Evolutionary conservation across 495 filamentous ascomycete species (phyloP), one percentile per base, ranked within the genome.

Genomic region (Glonium stellatum): DNA sequence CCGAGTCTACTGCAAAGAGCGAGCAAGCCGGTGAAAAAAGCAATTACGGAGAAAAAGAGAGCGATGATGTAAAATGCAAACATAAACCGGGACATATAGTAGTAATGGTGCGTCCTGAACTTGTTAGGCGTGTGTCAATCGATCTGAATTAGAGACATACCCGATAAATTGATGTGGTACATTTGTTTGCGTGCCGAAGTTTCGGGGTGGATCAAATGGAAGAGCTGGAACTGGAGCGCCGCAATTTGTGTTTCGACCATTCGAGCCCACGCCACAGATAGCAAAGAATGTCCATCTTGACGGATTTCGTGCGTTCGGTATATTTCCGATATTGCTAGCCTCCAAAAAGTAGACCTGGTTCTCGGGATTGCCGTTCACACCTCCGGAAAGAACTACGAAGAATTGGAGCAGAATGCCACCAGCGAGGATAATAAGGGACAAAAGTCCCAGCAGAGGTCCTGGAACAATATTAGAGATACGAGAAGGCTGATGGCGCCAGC

Each of bases 251-350:
- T 81, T 88, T 55, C 69, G 73, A 19, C 84, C 84, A 54, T 80
- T 73, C 13, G 27, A 13, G 5, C 63, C 69, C 27, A 80, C 81
- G 25, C 73, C 69, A 71, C 84, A 87, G n/a, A 92, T 71, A 65
- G 85, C 83, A 81, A 91, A 92, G 75, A 86, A 92, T 2, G 90
- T 93, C 91, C 91, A 96, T 73, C 91, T 83, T 8, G 89, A 84
- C 8, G 81, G 62, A 36, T 80, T 35, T 21, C 82, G 79, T 1
- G 90, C 84, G 21, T 81, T 82, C 11, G 84, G 75, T 67, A 62
- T 65, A 51, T 95, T 90, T 66, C 77, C 82, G 48, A 76, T 72
- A 13, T 89, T 92, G 69, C 83, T 78, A 64, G 85, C 87, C 68
- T 86, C 80, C 34, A 96, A 82, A 79, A 95, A 95, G 76, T 86